Evolutionary conservation across 1,139 yeast genomes (phyloP), one percentile per base, ranked within the genome.

Genomic region (Taphrina communis): DNA sequence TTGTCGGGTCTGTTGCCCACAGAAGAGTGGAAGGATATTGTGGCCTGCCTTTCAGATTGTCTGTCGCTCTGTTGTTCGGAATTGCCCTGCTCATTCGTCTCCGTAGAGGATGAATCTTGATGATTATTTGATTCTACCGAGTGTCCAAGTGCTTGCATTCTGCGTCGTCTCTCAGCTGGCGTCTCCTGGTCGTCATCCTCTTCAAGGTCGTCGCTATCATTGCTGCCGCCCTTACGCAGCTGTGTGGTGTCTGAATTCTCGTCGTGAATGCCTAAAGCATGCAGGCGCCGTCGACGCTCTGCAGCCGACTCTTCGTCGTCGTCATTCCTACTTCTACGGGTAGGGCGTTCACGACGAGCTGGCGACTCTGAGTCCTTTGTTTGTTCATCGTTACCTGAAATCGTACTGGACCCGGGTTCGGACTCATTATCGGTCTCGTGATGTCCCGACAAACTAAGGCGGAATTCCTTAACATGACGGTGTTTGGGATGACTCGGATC

Each of bases 281-380:
- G 93, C 72, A 90, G 79, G 73, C 97, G 84, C 75, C 97, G 85
- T 59, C 82, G 82, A 72, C 86, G 84, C 76, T 92, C 97, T 36
- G 87, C 86, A 48, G 82, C 88, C 0, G 93, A 87, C 75, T 89
- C 95, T 21, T 80, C 82, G 7, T 77, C 78, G 6, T 56, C 50
- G 36, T 12, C n/a, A 17, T 8, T 17, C 14, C 35, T 21, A 11
- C 1, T 50, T 3, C 3, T 21, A 6, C 36, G 58, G 12, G 12
- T 39, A 1, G 39, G 6, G 5, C 12, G 25, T 25, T 44, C n/a
- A 14, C 42, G 6, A 8, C 31, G 35, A 6, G 9, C 19, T 6
- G 41, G 7, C 14, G 65, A 12, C n/a, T 46, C 19, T 11, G 9
- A n/a, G 17, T 12, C n/a, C 31, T 11, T 21, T 8, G 2, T 25